A percentile compares a stretch with the other conserved stretches of the same genome.
Conservation (phyloP, 768 basidiomycete genomes). For the Lentinula boryana region DNA sequence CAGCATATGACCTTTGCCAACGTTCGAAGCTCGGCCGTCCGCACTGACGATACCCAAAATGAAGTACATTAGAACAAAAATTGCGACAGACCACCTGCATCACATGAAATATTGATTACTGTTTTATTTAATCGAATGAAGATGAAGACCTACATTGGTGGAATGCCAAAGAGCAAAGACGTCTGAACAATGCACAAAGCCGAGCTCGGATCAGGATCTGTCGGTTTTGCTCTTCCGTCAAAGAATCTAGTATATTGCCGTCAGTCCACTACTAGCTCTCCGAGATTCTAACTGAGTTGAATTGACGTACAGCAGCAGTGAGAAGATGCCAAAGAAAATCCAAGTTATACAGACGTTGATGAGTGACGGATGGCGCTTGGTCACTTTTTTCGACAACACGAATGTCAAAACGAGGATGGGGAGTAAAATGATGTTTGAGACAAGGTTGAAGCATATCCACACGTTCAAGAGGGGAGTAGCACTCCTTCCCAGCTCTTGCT, state of each 20-base stretch:
- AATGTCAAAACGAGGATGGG: slow-evolving; percentile 39
- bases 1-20: slow-evolving; percentile 15
- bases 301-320: slow-evolving; percentile 35
- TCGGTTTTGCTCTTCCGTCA: slow-evolving; percentile 26
- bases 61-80: slow-evolving; percentile 28
- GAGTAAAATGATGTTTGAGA: slow-evolving; percentile 39
- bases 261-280: background rate
- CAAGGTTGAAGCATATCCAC: slow-evolving; percentile 40
- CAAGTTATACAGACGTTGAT: slow-evolving; percentile 42
- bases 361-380: slow-evolving; percentile 34
- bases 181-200: slow-evolving; percentile 39
- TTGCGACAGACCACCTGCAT: slow-evolving; percentile 29
- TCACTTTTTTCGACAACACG: slow-evolving; percentile 28
- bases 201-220: slow-evolving; percentile 26
- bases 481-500: slow-evolving; percentile 16
- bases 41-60: slow-evolving; percentile 20
- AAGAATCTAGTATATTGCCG: slow-evolving; percentile 26
- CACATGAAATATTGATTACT: background rate
- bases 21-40: slow-evolving; percentile 8
- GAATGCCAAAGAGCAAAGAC: slow-evolving; percentile 32
- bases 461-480: slow-evolving; percentile 24
- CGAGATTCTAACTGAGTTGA: background rate
- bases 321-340: slow-evolving; percentile 38
- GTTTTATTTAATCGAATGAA: background rate
- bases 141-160: slow-evolving; percentile 26